A percentile compares a stretch with the other conserved stretches of the same genome.
These are phyloP conservation scores for Lasiosphaeria hispida DNA, from an alignment of 495 filamentous ascomycete species.

Conservation along the genomic window DNA sequence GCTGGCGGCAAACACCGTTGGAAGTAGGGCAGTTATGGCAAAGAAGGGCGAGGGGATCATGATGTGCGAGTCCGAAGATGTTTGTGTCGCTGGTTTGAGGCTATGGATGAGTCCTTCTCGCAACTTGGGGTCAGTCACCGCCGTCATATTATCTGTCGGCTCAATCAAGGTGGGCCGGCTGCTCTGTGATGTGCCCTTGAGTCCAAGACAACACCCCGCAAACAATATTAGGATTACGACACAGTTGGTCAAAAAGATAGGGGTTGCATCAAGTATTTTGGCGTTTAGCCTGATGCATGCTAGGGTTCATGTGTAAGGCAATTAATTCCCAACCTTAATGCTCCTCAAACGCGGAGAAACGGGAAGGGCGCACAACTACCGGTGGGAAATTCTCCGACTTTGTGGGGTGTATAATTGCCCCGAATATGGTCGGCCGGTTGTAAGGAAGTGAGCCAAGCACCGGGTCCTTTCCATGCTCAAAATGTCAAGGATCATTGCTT, in stretches of 20 bases:
- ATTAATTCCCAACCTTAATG: background rate
- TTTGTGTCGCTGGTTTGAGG: too few species aligned
- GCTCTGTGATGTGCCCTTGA: too few species aligned
- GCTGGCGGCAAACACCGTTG: background rate
- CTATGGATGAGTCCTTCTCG: too few species aligned
- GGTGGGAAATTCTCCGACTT: background rate
- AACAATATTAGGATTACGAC: background rate
- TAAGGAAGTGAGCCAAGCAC: too few species aligned
- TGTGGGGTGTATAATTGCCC: constrained; percentile 4
- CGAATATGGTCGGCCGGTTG: too few species aligned
- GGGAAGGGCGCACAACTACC: constrained; percentile 3
- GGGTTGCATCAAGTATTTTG: background rate
- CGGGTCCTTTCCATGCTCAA: too few species aligned
- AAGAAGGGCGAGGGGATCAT: background rate
- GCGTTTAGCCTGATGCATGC: background rate
- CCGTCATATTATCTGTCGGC: too few species aligned
- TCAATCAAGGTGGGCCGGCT: too few species aligned
- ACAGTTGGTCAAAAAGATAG: too few species aligned
- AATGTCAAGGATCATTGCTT: too few species aligned
- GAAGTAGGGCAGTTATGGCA: background rate
- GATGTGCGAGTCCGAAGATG: background rate
- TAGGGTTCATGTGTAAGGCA: background rate
- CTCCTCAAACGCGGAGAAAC: background rate
- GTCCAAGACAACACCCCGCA: background rate
- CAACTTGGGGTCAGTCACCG: too few species aligned